Evolutionary conservation across 805 yeast genomes (phyloP).

Genomic region (Cyberlindnera suaveolens): DNA sequence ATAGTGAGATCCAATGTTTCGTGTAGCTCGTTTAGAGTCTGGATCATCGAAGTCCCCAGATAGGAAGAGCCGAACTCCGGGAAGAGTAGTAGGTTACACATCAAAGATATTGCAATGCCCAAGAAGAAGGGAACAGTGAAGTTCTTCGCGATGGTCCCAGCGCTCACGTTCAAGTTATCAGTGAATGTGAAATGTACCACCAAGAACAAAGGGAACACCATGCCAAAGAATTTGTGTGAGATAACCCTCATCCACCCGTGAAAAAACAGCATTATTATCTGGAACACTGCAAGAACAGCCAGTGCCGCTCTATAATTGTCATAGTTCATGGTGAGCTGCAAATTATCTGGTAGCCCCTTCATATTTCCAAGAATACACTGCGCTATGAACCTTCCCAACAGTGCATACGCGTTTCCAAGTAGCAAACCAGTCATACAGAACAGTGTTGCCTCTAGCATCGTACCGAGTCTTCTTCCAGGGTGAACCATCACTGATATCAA

Average conservation of each 20-base stretch:
- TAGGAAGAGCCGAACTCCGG: constrained; percentile 49
- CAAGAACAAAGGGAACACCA: constrained; percentile 42
- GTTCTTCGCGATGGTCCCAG: constrained; percentile 28
- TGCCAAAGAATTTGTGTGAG: constrained; percentile 38
- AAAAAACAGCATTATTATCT: constrained; percentile 38
- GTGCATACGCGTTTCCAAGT: constrained; percentile 36
- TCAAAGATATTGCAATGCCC: constrained; percentile 39
- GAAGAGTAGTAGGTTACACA: constrained; percentile 36
- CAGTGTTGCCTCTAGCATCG: constrained; percentile 37
- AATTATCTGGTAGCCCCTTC: constrained; percentile 25
- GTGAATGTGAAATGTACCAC: constrained; percentile 45
- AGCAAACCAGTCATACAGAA: constrained; percentile 36
- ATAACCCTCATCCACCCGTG: constrained; percentile 47
- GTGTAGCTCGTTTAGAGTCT: constrained; percentile 34
- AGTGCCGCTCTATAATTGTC: constrained; percentile 32
- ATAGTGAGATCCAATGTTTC: constrained; percentile 32
- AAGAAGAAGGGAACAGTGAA: constrained; percentile 39
- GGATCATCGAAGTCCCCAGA: constrained; percentile 37
- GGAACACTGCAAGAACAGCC: constrained; percentile 38
- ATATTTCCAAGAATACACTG: constrained; percentile 29
- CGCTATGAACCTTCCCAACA: constrained; percentile 37
- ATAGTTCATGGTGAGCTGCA: constrained; percentile 26
- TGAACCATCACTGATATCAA: constrained; percentile 41
- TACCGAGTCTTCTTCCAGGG: constrained; percentile 44
- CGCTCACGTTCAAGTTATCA: constrained; percentile 26